These are phyloP conservation scores for Saccharomycopsis sp. DNA, from an alignment of 805 yeast genomes.

Conservation along the genomic window DNA sequence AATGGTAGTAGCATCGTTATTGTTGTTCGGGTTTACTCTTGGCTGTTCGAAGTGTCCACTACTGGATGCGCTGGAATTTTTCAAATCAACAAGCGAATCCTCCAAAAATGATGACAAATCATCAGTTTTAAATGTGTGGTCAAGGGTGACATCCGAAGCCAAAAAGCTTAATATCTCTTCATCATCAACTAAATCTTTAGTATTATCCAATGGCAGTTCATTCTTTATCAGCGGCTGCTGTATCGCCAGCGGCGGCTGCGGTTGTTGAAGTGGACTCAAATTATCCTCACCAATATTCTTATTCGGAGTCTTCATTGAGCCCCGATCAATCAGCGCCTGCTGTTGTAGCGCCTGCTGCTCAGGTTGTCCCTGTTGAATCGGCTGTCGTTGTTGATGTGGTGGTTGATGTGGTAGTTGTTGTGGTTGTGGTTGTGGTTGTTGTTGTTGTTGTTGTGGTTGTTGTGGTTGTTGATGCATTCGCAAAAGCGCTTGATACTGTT, in stretches of 20 bases:
- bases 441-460: slow-evolving; percentile 23
- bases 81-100: slow-evolving; percentile 11
- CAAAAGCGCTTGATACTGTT: slow-evolving; percentile 5
- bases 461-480: slow-evolving; percentile 16
- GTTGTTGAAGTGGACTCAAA: neutral
- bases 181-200: neutral
- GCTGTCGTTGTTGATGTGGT: slow-evolving; percentile 15
- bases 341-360: slow-evolving; percentile 12
- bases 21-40: neutral
- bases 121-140: slow-evolving; percentile 6
- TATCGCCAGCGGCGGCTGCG: neutral
- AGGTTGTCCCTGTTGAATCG: slow-evolving; percentile 12
- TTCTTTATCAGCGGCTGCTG: neutral
- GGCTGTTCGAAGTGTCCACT: neutral
- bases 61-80: neutral
- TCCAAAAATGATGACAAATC: slow-evolving; percentile 12
- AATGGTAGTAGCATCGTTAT: neutral
- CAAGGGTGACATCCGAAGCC: slow-evolving; percentile 1
- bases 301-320: neutral
- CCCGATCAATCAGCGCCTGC: neutral
- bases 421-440: slow-evolving; percentile 1
- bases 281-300: neutral
- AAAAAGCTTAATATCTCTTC: slow-evolving; percentile 5
- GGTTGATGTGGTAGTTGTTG: neutral
- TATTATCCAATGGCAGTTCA: neutral